Conservation (phyloP, 768 basidiomycete species). For the Leucocoprinus leucothites region DNA sequence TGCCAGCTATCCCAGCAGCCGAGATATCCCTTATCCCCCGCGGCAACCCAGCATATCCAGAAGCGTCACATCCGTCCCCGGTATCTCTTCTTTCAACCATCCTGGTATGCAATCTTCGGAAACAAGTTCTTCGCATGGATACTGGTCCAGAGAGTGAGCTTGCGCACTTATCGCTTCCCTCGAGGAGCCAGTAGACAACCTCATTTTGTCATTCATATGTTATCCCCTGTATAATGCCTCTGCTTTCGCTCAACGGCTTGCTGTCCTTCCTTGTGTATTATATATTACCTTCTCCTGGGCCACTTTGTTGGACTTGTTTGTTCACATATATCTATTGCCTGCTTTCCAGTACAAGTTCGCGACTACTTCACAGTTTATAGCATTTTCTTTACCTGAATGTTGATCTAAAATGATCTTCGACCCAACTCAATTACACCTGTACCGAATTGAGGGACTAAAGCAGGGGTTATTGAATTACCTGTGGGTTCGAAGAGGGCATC, state of each 20-base stretch:
- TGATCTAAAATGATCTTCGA: neutral
- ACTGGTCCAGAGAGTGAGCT: constrained; percentile 23
- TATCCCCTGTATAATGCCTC: constrained; percentile 12
- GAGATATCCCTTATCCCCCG: constrained; percentile 18
- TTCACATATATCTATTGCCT: constrained; percentile 1
- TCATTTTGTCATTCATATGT: constrained; percentile 3
- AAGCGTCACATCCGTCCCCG: constrained; percentile 9
- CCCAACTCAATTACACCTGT: constrained; percentile 13
- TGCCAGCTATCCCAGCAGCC: constrained; percentile 18
- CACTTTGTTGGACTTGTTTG: constrained; percentile 1
- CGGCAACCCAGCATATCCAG: constrained; percentile 17
- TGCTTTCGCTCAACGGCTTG: constrained; percentile 1
- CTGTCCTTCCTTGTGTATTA: constrained; percentile 5
- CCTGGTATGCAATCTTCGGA: constrained; percentile 11
- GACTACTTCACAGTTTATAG: neutral
- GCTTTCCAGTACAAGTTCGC: neutral
- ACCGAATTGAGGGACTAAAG: constrained; percentile 20
- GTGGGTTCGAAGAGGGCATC: constrained; percentile 17
- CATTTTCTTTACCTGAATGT: constrained; percentile 4
- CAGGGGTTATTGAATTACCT: constrained; percentile 15
- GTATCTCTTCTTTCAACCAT: constrained; percentile 11
- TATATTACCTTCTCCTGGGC: constrained; percentile 8
- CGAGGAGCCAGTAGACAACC: neutral
- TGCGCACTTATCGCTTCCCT: neutral
- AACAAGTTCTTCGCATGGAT: constrained; percentile 14